Conservation (phyloP, 1,139 yeast species). For the Entelexis sorbosivorans region DNA sequence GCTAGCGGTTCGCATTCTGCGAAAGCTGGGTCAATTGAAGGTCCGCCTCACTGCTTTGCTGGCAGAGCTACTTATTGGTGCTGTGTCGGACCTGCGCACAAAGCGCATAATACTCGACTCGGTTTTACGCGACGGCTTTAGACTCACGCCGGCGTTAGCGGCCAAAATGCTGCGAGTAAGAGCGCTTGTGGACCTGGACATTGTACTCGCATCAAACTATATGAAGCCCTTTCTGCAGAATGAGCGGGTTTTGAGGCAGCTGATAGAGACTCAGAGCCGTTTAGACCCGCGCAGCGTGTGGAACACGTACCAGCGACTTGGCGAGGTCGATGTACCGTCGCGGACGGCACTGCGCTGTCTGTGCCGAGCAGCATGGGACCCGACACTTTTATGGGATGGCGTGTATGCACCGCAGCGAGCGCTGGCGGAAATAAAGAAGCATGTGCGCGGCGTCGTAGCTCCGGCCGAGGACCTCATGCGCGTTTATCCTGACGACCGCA, state of each 20-base stretch:
- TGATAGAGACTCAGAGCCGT: constrained; percentile 22
- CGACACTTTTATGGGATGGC: constrained; percentile 37
- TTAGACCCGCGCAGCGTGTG: constrained; percentile 24
- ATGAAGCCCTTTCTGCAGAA: background rate
- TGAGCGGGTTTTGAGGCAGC: constrained; percentile 10
- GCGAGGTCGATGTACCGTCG: constrained; percentile 23
- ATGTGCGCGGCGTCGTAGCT: constrained; percentile 29
- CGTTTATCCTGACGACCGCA: constrained; percentile 37
- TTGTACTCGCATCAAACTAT: background rate
- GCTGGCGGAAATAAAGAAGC: constrained; percentile 43
- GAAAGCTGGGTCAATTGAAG: constrained; percentile 14
- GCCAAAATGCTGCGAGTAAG: constrained; percentile 9
- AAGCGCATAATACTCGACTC: constrained; percentile 13
- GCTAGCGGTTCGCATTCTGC: constrained; percentile 25
- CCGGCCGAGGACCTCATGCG: constrained; percentile 29
- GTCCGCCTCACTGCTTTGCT: constrained; percentile 22
- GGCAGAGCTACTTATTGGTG: constrained; percentile 22
- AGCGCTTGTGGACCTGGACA: constrained; percentile 6
- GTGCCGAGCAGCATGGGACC: constrained; percentile 26
- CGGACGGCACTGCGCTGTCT: constrained; percentile 22
- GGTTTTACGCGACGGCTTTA: constrained; percentile 8
- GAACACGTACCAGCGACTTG: constrained; percentile 25
- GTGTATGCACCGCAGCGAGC: constrained; percentile 52
- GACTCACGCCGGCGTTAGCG: constrained; percentile 15
- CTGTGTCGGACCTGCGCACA: constrained; percentile 13